Conservation (phyloP, 768 basidiomycete species). For the Scleroderma citrinum region DNA sequence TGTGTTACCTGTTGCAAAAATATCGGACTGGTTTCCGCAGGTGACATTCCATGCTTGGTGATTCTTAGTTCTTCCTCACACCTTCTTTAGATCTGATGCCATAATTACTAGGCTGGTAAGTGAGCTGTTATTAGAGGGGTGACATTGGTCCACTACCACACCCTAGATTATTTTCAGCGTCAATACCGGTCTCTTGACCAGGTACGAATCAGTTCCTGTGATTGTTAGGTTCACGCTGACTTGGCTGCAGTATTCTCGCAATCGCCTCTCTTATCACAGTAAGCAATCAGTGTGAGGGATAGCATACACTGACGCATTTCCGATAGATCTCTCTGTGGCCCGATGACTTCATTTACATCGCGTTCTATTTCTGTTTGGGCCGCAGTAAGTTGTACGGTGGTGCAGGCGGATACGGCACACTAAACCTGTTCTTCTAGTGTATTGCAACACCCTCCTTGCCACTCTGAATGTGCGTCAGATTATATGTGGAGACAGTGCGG, state of each 20-base stretch:
- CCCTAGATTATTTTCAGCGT: constrained; percentile 50
- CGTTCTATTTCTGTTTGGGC: constrained; percentile 56
- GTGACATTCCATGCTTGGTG: constrained; percentile 10
- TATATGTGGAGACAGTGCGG: constrained; percentile 26
- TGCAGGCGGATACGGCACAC: no score
- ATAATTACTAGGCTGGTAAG: constrained; percentile 42
- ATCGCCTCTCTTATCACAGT: constrained; percentile 50
- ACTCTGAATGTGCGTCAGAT: constrained; percentile 51
- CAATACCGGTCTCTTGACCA: constrained; percentile 34
- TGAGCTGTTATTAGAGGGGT: neutral
- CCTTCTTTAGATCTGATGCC: constrained; percentile 34
- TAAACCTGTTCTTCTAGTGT: constrained; percentile 36
- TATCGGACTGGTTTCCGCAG: constrained; percentile 48
- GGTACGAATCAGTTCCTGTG: constrained; percentile 10
- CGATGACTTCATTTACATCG: constrained; percentile 48
- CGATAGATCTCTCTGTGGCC: constrained; percentile 42
- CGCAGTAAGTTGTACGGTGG: constrained; percentile 46
- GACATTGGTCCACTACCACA: neutral
- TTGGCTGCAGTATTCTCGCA: constrained; percentile 39
- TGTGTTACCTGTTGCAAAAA: constrained; percentile 40
- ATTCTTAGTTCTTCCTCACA: neutral
- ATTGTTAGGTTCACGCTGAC: constrained; percentile 2
- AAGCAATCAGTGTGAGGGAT: neutral
- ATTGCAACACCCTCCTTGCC: constrained; percentile 55
- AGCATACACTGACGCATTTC: neutral